phyloP scores from a whole-genome alignment of 495 filamentous ascomycete species.

The Neurospora sp. region DNA sequence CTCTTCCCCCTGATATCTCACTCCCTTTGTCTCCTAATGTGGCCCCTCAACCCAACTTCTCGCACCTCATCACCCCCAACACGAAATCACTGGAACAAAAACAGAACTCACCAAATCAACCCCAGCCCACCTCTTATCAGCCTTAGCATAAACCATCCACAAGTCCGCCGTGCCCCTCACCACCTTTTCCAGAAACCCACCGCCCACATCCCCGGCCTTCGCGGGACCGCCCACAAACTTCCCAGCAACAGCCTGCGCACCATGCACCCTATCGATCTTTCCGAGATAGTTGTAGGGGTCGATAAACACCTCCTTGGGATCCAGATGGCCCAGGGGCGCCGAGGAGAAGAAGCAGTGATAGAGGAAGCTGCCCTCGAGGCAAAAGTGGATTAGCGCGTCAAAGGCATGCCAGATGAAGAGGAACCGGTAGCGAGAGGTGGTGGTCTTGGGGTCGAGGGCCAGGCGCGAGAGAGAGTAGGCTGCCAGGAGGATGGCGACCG shows the following conservation, averaged over 20 bases:
- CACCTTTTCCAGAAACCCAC: background rate
- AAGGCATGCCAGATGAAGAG: constrained; percentile 95
- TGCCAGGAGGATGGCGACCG: constrained; percentile 35
- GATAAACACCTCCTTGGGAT: constrained; percentile 18
- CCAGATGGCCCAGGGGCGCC: constrained; percentile 26
- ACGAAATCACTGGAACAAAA: no score
- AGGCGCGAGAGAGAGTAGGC: constrained; percentile 36
- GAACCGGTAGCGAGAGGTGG: constrained; percentile 39
- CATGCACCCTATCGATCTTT: constrained; percentile 50
- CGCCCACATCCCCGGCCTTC: background rate
- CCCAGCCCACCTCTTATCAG: constrained; percentile 72
- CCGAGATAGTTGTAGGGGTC: constrained; percentile 36
- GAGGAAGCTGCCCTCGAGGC: constrained; percentile 82
- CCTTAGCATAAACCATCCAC: constrained; percentile 91
- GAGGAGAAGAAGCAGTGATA: constrained; percentile 86
- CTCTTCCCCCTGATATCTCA: no score
- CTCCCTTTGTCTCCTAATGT: no score
- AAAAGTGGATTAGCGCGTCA: constrained; percentile 78
- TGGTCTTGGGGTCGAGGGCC: constrained; percentile 25
- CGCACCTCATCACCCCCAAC: no score
- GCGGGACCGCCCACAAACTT: constrained; percentile 9
- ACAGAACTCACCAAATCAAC: constrained; percentile 49
- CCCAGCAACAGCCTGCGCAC: constrained; percentile 53
- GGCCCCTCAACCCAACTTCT: no score
- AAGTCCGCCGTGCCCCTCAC: constrained; percentile 36